Percentiles rank a stretch among this genome's conserved stretches.
These are phyloP conservation scores for Saccharomyces eubayanus DNA, from an alignment of 805 yeast species.

Conservation along the genomic window DNA sequence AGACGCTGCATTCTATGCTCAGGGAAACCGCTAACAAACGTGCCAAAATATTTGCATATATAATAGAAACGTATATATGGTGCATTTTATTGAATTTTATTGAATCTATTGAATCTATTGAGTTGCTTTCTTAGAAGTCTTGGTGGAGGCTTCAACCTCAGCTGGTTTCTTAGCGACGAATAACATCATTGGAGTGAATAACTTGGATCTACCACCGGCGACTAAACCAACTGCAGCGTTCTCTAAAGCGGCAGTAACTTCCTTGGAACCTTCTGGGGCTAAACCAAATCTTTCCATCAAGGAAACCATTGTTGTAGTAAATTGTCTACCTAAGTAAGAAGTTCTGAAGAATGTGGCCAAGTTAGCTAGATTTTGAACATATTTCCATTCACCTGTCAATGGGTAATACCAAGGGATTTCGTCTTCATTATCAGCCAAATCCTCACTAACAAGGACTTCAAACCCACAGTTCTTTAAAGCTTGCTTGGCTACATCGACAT, in stretches of 20 bases:
- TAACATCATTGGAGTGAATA: slow-evolving; percentile 97
- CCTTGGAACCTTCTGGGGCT: slow-evolving; percentile 86
- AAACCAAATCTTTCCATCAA: slow-evolving; percentile 75
- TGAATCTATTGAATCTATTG: not conserved
- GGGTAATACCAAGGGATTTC: slow-evolving; percentile 97
- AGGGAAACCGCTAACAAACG: not conserved
- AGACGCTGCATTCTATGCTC: not conserved
- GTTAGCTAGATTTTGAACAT: slow-evolving; percentile 72
- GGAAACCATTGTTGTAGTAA: slow-evolving; percentile 75
- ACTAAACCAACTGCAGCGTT: slow-evolving; percentile 95
- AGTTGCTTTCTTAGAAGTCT: not conserved
- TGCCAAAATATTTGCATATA: not conserved
- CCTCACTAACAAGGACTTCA: slow-evolving; percentile 63
- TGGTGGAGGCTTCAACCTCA: slow-evolving; percentile 7
- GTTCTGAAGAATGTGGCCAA: slow-evolving; percentile 82
- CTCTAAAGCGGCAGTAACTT: slow-evolving; percentile 89
- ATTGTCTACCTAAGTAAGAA: slow-evolving; percentile 71
- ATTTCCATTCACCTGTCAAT: slow-evolving; percentile 86
- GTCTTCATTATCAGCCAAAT: slow-evolving; percentile 75
- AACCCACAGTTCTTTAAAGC: slow-evolving; percentile 87
- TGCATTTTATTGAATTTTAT: not conserved
- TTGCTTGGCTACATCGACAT: slow-evolving; percentile 72
- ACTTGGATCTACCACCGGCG: slow-evolving; percentile 79
- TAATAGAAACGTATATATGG: not conserved
- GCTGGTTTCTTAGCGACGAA: slow-evolving; percentile 80